Conservation (phyloP, 1,139 yeast species). For the Hanseniaspora gamundiae region DNA sequence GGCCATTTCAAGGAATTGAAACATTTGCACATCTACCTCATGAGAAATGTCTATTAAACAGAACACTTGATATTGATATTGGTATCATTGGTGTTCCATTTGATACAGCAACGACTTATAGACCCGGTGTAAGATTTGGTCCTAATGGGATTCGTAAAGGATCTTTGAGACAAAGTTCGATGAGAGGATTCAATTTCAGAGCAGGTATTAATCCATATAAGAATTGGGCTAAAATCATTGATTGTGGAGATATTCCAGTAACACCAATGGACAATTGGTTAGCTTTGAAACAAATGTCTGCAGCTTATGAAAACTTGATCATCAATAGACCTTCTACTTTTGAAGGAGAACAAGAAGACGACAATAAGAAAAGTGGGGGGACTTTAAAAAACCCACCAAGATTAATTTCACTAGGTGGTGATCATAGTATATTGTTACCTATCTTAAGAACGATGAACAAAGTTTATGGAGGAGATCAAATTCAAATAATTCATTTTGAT, state of each 20-base stretch:
- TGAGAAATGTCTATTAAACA: constrained; percentile 41
- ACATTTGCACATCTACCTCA: constrained; percentile 65
- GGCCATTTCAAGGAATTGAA: constrained; percentile 61
- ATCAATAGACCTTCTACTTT: constrained; percentile 19
- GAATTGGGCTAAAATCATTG: constrained; percentile 56
- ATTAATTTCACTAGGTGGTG: constrained; percentile 64
- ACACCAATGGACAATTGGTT: constrained; percentile 64
- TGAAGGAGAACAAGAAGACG: constrained; percentile 2
- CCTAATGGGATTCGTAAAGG: constrained; percentile 66
- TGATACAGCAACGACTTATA: constrained; percentile 62
- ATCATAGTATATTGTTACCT: constrained; percentile 62
- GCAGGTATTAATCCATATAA: constrained; percentile 53
- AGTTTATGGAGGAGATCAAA: constrained; percentile 38
- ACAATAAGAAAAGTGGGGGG: too few relatives aligned
- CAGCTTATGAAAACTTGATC: constrained; percentile 50
- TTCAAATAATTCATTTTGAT: constrained; percentile 64
- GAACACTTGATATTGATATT: constrained; percentile 41
- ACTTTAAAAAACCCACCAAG: too few relatives aligned
- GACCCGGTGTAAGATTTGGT: constrained; percentile 74
- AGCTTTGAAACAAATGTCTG: constrained; percentile 61
- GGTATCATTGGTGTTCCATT: constrained; percentile 69
- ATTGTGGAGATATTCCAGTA: constrained; percentile 75
- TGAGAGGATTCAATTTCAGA: constrained; percentile 57
- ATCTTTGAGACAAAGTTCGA: constrained; percentile 55
- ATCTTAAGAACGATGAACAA: constrained; percentile 50